Base-by-base conservation (phyloP, 306 rosid genomes). In the Glycyrrhiza uralensis region DNA sequence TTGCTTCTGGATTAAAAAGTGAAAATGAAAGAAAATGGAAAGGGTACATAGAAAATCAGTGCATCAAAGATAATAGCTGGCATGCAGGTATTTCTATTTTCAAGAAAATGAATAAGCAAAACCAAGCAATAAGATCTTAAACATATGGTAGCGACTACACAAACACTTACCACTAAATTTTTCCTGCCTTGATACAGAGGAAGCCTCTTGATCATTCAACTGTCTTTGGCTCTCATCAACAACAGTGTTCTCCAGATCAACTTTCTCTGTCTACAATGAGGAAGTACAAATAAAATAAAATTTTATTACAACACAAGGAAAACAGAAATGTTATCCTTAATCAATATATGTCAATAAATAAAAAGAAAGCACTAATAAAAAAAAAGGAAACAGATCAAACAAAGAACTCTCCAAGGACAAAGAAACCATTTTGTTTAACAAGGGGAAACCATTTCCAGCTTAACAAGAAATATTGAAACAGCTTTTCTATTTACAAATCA, bases 181-280 rank as follows among this genome's bases (percentile, higher is more conserved):
- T 55, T 90, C 98, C 69, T 85, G 90, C 76, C 86, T 84, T 58
- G 23, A 78, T 77, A 79, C 66, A 77, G 93, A 74, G 46, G 89
- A 88, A 54, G 83, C 74, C 76, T 80, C 86, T 24, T 77, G 67
- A 66, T 84, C 96, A 74, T 84, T 84, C 63, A 75, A 61, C 79
- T 93, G 97, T 83, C 96, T 86, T 80, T 88, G 96, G 86, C 97
- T 90, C 86, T 93, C 98, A 76, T 90, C 98, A 52, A 93, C 98
- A 52, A 93, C 98, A 38, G 98, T 93, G 74, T 93, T 88, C 85
- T 93, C 98, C 86, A 93, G 84, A 76, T 93, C 98, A 69, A 93
- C 97, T 70, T 93, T 93, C 84, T 93, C 98, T 84, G 98, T 90
- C 98, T 93, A 86, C 93, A 90, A 79, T 20, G 80, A 85, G 47